phyloP scores from a whole-genome alignment of 768 basidiomycete genomes.

The Boletus barrowsii region DNA sequence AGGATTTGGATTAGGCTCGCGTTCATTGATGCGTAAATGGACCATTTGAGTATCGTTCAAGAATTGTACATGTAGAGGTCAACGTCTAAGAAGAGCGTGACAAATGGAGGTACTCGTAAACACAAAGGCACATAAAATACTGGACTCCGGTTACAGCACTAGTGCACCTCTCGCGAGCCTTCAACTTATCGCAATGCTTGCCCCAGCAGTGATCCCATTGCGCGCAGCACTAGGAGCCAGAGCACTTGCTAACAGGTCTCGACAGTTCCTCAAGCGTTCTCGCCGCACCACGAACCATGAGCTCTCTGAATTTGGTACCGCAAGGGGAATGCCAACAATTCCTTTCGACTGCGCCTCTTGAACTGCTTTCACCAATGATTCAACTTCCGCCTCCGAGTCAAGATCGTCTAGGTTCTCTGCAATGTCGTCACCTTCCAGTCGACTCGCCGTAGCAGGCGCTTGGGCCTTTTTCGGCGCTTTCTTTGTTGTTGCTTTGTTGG shows the following conservation, averaged over 20 bases:
- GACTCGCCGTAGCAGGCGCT: constrained; percentile 47
- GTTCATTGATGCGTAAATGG: constrained; percentile 68
- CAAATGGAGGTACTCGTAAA: background rate
- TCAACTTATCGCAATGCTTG: constrained; percentile 24
- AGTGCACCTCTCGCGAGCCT: too few species aligned
- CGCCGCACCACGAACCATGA: constrained; percentile 81
- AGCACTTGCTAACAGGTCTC: constrained; percentile 56
- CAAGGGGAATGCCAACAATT: constrained; percentile 61
- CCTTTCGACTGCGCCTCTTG: constrained; percentile 55
- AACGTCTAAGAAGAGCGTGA: background rate
- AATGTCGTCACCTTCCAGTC: constrained; percentile 56
- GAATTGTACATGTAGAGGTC: background rate
- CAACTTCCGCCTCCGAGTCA: constrained; percentile 84
- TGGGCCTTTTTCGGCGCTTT: constrained; percentile 65
- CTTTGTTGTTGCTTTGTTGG: constrained; percentile 45
- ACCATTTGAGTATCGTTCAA: constrained; percentile 44
- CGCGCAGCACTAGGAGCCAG: constrained; percentile 30
- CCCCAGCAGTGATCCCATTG: constrained; percentile 21
- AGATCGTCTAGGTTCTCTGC: constrained; percentile 74
- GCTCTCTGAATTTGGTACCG: constrained; percentile 68
- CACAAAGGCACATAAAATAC: background rate
- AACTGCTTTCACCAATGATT: constrained; percentile 65
- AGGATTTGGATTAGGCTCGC: constrained; percentile 69
- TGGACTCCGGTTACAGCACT: background rate
- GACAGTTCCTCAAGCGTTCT: constrained; percentile 56